Percentiles rank a stretch among this genome's conserved stretches.
Evolutionary conservation across 495 filamentous ascomycete genomes (phyloP).

Genomic region (Aspergillus nidulans): DNA sequence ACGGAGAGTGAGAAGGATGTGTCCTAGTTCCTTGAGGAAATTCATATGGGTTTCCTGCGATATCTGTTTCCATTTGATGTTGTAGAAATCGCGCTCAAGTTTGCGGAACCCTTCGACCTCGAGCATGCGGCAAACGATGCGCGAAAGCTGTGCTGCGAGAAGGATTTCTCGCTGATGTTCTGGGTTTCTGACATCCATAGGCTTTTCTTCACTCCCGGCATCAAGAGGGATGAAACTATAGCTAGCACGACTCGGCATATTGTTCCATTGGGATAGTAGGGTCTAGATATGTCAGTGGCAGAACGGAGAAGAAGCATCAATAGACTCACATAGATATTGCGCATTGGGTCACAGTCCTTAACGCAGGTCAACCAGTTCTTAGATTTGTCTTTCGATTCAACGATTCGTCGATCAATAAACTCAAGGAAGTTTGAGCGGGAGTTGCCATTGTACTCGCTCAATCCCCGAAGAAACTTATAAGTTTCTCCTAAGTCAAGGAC

Average conservation of each 20-base stretch:
- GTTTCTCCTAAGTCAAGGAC: conserved; percentile 41
- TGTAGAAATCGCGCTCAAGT: conserved; percentile 47
- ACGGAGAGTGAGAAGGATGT: conserved; percentile 44
- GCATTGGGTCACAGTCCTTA: conserved; percentile 43
- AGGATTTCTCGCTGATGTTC: conserved; percentile 42
- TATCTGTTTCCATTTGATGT: conserved; percentile 49
- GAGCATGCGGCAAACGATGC: conserved; percentile 47
- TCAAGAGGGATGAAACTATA: conserved; percentile 42
- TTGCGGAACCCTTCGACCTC: conserved; percentile 50
- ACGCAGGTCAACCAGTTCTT: conserved; percentile 48
- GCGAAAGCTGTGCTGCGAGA: conserved; percentile 44
- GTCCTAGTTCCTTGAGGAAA: conserved; percentile 41
- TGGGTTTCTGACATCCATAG: conserved; percentile 39
- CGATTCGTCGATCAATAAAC: conserved; percentile 44
- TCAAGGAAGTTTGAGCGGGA: conserved; percentile 43
- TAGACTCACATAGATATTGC: conserved; percentile 38
- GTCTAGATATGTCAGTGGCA: conserved; percentile 27
- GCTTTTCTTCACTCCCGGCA: conserved; percentile 27
- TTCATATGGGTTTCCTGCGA: conserved; percentile 40
- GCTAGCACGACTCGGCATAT: conserved; percentile 48
- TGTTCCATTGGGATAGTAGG: conserved; percentile 46
- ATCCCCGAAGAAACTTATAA: conserved; percentile 40
- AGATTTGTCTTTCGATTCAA: conserved; percentile 46
- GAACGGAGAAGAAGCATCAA: neutral
- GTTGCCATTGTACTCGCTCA: conserved; percentile 46